Conservation (phyloP, 208 protist species). For the Trypanosoma conorhini region DNA sequence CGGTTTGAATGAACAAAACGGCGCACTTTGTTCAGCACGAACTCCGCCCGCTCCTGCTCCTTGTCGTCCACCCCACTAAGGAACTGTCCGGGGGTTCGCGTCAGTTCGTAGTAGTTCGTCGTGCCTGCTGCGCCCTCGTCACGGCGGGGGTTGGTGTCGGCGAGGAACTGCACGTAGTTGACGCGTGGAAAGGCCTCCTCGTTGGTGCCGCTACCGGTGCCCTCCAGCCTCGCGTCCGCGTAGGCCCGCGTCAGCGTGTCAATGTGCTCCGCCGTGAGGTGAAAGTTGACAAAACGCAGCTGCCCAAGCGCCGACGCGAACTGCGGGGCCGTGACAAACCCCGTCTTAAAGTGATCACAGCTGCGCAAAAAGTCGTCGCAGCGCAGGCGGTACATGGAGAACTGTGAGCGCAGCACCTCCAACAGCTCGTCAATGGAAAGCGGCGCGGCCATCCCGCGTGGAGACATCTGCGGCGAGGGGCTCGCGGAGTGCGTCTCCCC, state of each 20-base stretch:
- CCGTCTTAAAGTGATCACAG: constrained; percentile 86
- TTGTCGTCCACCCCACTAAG: constrained; percentile 28
- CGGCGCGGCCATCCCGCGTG: neutral
- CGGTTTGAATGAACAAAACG: constrained; percentile 61
- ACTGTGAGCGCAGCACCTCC: constrained; percentile 58
- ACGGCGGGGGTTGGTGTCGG: constrained; percentile 51
- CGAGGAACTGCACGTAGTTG: constrained; percentile 75
- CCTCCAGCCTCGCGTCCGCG: constrained; percentile 22
- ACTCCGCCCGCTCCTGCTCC: constrained; percentile 33
- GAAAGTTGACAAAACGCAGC: constrained; percentile 75
- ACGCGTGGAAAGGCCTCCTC: constrained; percentile 40
- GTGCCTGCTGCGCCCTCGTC: constrained; percentile 7
- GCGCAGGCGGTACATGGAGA: constrained; percentile 71
- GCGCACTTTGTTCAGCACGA: constrained; percentile 60
- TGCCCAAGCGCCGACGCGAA: constrained; percentile 82
- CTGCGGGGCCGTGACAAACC: constrained; percentile 70
- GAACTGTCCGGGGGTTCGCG: constrained; percentile 55
- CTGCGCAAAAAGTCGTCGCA: constrained; percentile 81
- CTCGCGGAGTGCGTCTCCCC: neutral
- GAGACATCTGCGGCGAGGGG: neutral
- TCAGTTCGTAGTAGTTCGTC: constrained; percentile 60
- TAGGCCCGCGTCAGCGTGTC: constrained; percentile 69
- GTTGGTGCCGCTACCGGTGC: constrained; percentile 18
- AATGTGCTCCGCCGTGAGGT: constrained; percentile 65
- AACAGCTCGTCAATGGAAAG: constrained; percentile 51